Conservation (phyloP, 345 rosid species). For the Lepidium africanum region DNA sequence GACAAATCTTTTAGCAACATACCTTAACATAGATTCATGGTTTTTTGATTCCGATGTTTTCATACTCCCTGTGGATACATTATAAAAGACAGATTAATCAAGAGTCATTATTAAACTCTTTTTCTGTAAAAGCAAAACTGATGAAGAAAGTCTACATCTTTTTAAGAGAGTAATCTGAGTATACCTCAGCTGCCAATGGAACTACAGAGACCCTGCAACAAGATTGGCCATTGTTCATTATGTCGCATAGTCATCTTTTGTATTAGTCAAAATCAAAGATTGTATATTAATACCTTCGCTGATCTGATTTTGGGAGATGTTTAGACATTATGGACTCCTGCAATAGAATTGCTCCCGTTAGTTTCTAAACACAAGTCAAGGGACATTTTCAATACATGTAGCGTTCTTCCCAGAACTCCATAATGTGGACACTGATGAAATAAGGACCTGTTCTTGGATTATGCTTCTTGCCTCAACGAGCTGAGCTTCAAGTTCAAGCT, state of each 20-base stretch:
- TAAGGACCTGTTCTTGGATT: conserved; percentile 89
- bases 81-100: neutral
- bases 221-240: conserved; percentile 15
- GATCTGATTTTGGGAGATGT: conserved; percentile 72
- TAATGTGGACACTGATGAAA: neutral
- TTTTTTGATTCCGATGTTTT: neutral
- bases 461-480: conserved; percentile 99
- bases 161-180: neutral
- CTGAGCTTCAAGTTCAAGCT: conserved; percentile 99
- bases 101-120: neutral
- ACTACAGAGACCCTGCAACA: conserved; percentile 54
- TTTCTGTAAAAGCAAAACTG: neutral
- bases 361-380: neutral
- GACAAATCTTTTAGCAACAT: neutral
- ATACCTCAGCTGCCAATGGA: conserved; percentile 56
- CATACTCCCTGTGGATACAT: conserved; percentile 9
- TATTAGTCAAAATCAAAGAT: neutral
- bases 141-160: neutral
- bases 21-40: conserved; percentile 1
- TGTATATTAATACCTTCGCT: conserved; percentile 47
- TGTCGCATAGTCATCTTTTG: neutral
- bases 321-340: conserved; percentile 94
- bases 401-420: neutral
- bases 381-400: neutral
- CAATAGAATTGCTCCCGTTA: conserved; percentile 12